Evolutionary conservation across 2,329 filamentous ascomycete genomes (phyloP).

Genomic region (Colletotrichum endophyticum): DNA sequence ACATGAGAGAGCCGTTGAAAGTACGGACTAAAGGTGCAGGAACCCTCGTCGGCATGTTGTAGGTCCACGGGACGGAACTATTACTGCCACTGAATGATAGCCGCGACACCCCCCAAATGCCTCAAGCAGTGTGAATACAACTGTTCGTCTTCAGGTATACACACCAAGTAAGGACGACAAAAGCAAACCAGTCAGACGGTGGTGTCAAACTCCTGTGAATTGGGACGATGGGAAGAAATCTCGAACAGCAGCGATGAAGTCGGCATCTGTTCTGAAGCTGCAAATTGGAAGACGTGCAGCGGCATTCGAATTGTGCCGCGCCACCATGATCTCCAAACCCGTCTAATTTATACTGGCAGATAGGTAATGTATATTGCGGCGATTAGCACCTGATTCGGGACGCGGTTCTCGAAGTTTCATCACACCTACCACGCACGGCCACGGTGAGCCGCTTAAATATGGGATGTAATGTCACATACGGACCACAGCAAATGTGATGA

Average conservation of each 20-base stretch:
- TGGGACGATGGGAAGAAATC: neutral
- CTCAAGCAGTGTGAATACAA: neutral
- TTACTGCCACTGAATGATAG: neutral
- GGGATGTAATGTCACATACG: too few relatives aligned
- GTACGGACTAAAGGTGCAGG: fast-evolving
- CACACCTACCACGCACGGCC: too few relatives aligned
- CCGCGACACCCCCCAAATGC: neutral
- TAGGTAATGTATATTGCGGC: too few relatives aligned
- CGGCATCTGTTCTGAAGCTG: neutral
- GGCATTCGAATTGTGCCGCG: neutral
- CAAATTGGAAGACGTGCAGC: neutral
- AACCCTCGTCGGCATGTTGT: neutral
- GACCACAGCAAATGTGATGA: too few relatives aligned
- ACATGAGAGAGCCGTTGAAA: neutral
- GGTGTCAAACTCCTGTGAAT: fast-evolving
- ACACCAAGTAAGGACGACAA: neutral
- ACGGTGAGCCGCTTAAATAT: too few relatives aligned
- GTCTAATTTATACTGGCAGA: neutral
- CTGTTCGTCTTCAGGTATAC: neutral
- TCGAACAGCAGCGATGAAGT: too few relatives aligned
- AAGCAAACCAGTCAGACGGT: fast-evolving
- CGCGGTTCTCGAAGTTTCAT: too few relatives aligned
- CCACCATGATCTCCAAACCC: neutral
- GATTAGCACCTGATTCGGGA: neutral
- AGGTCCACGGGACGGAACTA: neutral